A percentile compares a stretch with the other conserved stretches of the same genome.
These are phyloP conservation scores for Candida sojae DNA, from an alignment of 1,139 yeast genomes.

Conservation along the genomic window DNA sequence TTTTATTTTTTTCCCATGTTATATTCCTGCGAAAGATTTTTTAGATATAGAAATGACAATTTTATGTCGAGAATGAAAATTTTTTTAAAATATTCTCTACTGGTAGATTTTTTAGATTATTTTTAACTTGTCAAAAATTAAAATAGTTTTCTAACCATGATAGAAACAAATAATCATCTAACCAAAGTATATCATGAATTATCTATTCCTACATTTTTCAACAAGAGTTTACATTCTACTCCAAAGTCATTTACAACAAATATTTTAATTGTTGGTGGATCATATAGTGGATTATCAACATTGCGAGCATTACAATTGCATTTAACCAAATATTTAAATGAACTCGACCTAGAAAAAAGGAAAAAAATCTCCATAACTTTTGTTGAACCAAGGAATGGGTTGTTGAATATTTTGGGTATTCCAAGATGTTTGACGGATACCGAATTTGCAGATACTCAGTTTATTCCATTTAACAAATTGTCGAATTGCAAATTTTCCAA, in stretches of 20 bases:
- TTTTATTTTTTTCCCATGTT: neutral
- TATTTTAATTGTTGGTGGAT: conserved; percentile 53
- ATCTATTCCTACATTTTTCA: neutral
- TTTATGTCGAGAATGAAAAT: neutral
- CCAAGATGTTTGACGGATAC: conserved; percentile 50
- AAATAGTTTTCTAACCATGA: neutral
- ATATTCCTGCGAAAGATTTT: neutral
- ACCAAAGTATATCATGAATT: neutral
- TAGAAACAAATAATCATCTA: neutral
- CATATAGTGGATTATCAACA: conserved; percentile 52
- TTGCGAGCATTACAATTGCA: conserved; percentile 33
- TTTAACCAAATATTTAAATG: conserved; percentile 9
- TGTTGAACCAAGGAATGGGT: conserved; percentile 54
- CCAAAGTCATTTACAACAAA: conserved; percentile 23
- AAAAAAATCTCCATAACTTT: conserved; percentile 37
- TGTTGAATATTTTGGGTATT: conserved; percentile 52
- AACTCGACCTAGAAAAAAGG: neutral
- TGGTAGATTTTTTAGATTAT: too few relatives aligned
- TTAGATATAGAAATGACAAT: neutral
- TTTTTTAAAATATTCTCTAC: neutral
- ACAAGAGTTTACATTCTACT: neutral
- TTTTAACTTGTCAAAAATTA: too few relatives aligned
- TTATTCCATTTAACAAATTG: conserved; percentile 32
- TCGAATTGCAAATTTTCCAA: conserved; percentile 32
- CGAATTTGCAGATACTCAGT: conserved; percentile 49